phyloP scores from a whole-genome alignment of 305 asterid genomes.

The Fraxinus sp. region DNA sequence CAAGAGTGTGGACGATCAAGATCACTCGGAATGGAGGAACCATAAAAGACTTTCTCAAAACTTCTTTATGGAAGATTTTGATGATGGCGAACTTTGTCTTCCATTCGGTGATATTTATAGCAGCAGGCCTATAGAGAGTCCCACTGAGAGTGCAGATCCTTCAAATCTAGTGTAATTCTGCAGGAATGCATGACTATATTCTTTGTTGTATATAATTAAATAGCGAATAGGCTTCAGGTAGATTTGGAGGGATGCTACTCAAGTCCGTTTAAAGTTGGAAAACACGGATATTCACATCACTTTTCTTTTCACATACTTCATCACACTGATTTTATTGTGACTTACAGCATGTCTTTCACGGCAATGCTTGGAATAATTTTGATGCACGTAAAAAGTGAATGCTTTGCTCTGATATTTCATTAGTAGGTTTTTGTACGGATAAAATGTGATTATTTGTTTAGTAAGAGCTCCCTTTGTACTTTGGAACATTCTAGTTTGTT shows the following conservation, averaged over 20 bases:
- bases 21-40: conserved; percentile 39
- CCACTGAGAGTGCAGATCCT: conserved; percentile 36
- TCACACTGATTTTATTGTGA: not conserved
- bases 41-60: conserved; percentile 52
- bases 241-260: conserved; percentile 19
- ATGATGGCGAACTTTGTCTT: conserved; percentile 57
- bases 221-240: conserved; percentile 17
- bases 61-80: conserved; percentile 62
- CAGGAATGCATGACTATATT: conserved; percentile 30
- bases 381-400: not conserved
- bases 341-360: not conserved
- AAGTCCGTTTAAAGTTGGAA: not conserved
- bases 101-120: conserved; percentile 72
- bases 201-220: conserved; percentile 51
- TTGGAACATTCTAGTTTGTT: not conserved
- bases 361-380: not conserved
- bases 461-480: not conserved
- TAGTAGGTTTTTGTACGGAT: not conserved
- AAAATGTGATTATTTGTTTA: not conserved
- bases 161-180: conserved; percentile 45
- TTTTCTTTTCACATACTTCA: not conserved
- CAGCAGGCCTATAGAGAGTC: conserved; percentile 31
- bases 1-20: conserved; percentile 49
- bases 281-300: not conserved
- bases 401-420: not conserved